Percentiles rank a stretch among this genome's conserved stretches.
Conservation (phyloP, 73 alveolate genomes). For the Paramecium caudatum region DNA sequence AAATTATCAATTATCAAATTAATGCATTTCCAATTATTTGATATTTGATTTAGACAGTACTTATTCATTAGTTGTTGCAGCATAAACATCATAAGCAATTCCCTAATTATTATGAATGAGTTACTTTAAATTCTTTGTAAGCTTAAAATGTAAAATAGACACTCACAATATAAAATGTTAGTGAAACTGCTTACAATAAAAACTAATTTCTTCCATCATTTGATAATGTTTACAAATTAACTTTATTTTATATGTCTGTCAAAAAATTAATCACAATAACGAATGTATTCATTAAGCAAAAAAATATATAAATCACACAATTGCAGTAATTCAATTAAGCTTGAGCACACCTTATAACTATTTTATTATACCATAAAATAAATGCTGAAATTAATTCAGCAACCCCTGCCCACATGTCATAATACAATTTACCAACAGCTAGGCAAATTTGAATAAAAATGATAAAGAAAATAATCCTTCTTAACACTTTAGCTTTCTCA, state of each 20-base stretch:
- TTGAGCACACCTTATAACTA: neutral
- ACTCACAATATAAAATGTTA: constrained; percentile 49
- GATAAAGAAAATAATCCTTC: constrained; percentile 32
- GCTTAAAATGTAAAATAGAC: constrained; percentile 64
- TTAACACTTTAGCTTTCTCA: constrained; percentile 60
- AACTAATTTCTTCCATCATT: neutral
- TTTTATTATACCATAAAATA: constrained; percentile 27
- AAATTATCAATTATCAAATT: constrained; percentile 11
- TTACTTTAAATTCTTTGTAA: constrained; percentile 59
- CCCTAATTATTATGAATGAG: neutral
- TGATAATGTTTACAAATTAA: neutral
- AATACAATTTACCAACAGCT: neutral
- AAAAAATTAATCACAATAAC: constrained; percentile 21
- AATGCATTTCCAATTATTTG: constrained; percentile 34
- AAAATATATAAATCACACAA: constrained; percentile 59
- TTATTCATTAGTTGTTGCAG: constrained; percentile 51
- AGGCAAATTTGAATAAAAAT: neutral
- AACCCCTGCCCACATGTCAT: constrained; percentile 58
- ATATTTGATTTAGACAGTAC: constrained; percentile 46
- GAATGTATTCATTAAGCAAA: constrained; percentile 57
- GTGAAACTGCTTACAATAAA: constrained; percentile 11
- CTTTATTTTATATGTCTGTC: constrained; percentile 52
- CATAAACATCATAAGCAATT: constrained; percentile 66
- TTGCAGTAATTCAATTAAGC: constrained; percentile 58
- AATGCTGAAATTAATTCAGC: constrained; percentile 52